These are phyloP conservation scores for Berkeleyomyces rouxiae DNA, from an alignment of 2,329 filamentous ascomycete species.

Conservation along the genomic window DNA sequence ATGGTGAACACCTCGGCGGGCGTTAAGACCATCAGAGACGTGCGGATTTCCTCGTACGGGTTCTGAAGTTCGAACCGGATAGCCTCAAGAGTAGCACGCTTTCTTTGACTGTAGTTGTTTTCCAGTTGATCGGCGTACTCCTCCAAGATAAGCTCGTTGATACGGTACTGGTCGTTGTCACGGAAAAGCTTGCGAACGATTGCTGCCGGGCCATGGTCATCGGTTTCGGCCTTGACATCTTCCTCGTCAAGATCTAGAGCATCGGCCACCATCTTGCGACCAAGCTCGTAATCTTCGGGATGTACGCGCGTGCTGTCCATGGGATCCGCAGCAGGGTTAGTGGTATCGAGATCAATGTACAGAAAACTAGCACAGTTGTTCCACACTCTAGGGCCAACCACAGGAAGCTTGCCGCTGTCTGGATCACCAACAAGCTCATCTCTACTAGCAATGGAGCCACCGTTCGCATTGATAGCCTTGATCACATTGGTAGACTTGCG, in stretches of 20 bases:
- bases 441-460: constrained; percentile 66
- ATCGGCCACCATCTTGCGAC: constrained; percentile 95
- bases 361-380: constrained; percentile 95
- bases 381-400: constrained; percentile 82
- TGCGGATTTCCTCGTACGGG: constrained; percentile 85
- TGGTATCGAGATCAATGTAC: constrained; percentile 73
- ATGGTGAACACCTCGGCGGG: constrained; percentile 84
- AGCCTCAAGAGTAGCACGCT: constrained; percentile 88
- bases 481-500: constrained; percentile 64
- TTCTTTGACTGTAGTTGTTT: constrained; percentile 80
- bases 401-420: constrained; percentile 57
- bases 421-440: constrained; percentile 81
- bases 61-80: constrained; percentile 86
- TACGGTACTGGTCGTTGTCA: constrained; percentile 82
- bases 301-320: constrained; percentile 95
- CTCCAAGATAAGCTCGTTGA: constrained; percentile 90
- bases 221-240: constrained; percentile 86
- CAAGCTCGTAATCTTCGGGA: constrained; percentile 94
- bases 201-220: constrained; percentile 75
- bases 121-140: constrained; percentile 94
- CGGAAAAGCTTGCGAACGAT: constrained; percentile 91
- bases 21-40: constrained; percentile 53
- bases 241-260: constrained; percentile 93
- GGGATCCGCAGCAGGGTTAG: constrained; percentile 69
- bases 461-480: constrained; percentile 78